These are phyloP conservation scores for Metschnikowia dekortorum DNA, from an alignment of 805 yeast species.

Conservation along the genomic window DNA sequence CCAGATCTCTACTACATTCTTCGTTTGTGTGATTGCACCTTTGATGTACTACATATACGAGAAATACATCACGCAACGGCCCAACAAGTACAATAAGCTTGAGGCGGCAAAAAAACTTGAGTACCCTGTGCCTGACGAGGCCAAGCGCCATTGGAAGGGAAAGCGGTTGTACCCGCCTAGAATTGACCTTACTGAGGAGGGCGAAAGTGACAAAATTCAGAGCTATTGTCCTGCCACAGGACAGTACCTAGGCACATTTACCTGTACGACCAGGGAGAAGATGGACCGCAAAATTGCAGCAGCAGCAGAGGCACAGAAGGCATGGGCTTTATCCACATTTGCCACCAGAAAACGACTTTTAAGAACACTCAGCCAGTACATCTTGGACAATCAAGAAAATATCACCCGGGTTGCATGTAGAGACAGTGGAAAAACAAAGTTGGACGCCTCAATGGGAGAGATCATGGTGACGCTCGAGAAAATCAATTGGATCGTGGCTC, in stretches of 20 bases:
- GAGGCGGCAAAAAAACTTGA: constrained; percentile 46
- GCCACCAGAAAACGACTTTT: constrained; percentile 67
- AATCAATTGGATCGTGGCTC: constrained; percentile 78
- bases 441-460: constrained; percentile 96
- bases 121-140: constrained; percentile 65
- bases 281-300: constrained; percentile 60
- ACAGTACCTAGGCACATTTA: constrained; percentile 72
- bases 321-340: constrained; percentile 51
- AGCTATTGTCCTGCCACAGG: constrained; percentile 97
- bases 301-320: constrained; percentile 52
- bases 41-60: constrained; percentile 31
- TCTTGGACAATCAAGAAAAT: constrained; percentile 76
- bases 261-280: constrained; percentile 60
- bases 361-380: constrained; percentile 63
- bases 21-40: constrained; percentile 36
- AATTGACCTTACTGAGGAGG: constrained; percentile 51
- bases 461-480: constrained; percentile 93
- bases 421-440: constrained; percentile 92
- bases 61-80: constrained; percentile 32
- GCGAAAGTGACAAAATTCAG: constrained; percentile 67
- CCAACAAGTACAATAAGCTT: constrained; percentile 39
- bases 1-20: constrained; percentile 42
- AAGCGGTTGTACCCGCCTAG: constrained; percentile 59
- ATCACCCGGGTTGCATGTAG: constrained; percentile 92
- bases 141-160: constrained; percentile 90